Percentiles rank a stretch among this genome's conserved stretches.
phyloP scores from a whole-genome alignment of 352 stramenopile species.

The Halophytophthora polymorphica region DNA sequence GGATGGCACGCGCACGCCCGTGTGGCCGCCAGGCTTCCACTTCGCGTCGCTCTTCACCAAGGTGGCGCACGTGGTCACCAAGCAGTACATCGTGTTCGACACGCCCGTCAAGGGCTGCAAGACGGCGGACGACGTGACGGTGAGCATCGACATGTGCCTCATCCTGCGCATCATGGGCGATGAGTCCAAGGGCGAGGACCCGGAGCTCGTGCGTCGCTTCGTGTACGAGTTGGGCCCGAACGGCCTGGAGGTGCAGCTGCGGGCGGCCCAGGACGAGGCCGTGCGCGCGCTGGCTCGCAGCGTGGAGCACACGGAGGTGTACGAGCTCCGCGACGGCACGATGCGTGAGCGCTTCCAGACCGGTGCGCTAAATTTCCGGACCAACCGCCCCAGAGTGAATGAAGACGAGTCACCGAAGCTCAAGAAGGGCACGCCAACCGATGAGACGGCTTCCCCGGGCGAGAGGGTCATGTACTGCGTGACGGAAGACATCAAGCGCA shows the following conservation, averaged over 20 bases:
- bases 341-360: no score
- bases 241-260: slow-evolving; percentile 82
- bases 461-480: slow-evolving; percentile 44
- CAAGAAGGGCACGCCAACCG: no score
- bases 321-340: slow-evolving; percentile 74
- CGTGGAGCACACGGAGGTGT: slow-evolving; percentile 88
- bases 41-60: slow-evolving; percentile 71
- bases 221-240: slow-evolving; percentile 86
- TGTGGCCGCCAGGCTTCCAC: slow-evolving; percentile 84
- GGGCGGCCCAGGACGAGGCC: slow-evolving; percentile 78
- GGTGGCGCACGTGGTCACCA: slow-evolving; percentile 85
- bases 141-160: slow-evolving; percentile 86
- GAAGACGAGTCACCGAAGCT: no score
- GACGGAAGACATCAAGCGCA: slow-evolving; percentile 69
- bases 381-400: no score
- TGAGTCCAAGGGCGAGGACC: slow-evolving; percentile 76
- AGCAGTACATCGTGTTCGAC: slow-evolving; percentile 87
- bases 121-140: slow-evolving; percentile 86
- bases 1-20: slow-evolving; percentile 39
- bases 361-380: no score
- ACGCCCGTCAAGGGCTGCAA: slow-evolving; percentile 88
- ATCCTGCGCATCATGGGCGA: slow-evolving; percentile 90
- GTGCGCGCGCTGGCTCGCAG: slow-evolving; percentile 75
- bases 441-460: no score
- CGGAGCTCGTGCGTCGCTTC: slow-evolving; percentile 80